Conservation (phyloP, 331 rosid genomes). For the Quercus tomentella region DNA sequence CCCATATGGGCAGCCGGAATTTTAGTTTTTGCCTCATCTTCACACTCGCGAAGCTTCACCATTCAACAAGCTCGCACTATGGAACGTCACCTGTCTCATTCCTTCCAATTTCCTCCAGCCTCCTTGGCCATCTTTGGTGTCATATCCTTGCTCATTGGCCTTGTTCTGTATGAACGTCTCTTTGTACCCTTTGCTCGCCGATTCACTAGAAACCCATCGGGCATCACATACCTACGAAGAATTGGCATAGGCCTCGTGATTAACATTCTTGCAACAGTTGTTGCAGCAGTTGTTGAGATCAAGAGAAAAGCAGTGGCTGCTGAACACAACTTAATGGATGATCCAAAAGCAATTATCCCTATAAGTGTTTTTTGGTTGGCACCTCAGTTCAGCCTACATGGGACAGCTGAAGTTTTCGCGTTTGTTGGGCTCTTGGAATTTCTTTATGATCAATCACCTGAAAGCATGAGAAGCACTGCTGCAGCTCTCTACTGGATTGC, state of each 20-base stretch:
- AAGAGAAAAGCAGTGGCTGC: conserved; percentile 56
- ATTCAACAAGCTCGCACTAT: conserved; percentile 73
- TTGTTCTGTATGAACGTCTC: conserved; percentile 59
- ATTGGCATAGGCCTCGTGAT: conserved; percentile 67
- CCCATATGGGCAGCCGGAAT: conserved; percentile 79
- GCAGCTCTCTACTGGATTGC: conserved; percentile 62
- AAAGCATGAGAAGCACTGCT: conserved; percentile 75
- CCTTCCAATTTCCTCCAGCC: conserved; percentile 72
- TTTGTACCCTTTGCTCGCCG: conserved; percentile 54
- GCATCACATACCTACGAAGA: conserved; percentile 71
- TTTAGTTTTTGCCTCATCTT: conserved; percentile 42
- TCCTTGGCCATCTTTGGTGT: conserved; percentile 52
- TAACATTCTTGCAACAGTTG: conserved; percentile 51
- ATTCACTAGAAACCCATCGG: conserved; percentile 58
- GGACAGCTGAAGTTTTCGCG: conserved; percentile 64
- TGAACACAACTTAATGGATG: conserved; percentile 36
- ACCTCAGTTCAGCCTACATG: conserved; percentile 65
- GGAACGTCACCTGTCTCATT: conserved; percentile 55
- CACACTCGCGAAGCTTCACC: conserved; percentile 62
- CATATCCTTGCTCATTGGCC: conserved; percentile 57
- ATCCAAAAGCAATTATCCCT: conserved; percentile 54
- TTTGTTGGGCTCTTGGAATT: conserved; percentile 81
- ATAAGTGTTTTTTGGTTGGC: conserved; percentile 75
- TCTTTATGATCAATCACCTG: conserved; percentile 78
- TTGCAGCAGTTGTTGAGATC: conserved; percentile 48